phyloP scores from a whole-genome alignment of 306 rosid genomes.

The Castanopsis chinensis region DNA sequence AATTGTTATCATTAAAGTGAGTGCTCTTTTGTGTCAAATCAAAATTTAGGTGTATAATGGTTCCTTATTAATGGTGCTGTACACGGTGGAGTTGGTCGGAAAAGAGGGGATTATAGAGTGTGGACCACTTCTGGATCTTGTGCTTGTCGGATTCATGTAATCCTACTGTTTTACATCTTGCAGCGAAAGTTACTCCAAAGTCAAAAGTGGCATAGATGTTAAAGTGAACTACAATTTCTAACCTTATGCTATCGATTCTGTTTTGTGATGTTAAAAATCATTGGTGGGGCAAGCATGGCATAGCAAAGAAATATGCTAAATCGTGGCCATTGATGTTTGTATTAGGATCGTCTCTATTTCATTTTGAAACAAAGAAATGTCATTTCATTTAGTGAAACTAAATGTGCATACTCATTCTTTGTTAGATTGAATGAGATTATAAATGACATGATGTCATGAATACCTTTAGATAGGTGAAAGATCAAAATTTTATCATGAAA shows the following conservation, averaged over 20 bases:
- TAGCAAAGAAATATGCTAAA: background rate
- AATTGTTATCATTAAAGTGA: background rate
- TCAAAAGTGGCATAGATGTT: background rate
- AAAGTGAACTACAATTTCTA: no score
- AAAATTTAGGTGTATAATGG: background rate
- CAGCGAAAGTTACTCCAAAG: background rate
- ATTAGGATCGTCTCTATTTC: no score
- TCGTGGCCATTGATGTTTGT: background rate
- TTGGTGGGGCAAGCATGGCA: background rate
- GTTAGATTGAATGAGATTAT: no score
- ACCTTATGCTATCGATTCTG: background rate
- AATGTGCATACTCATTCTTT: no score
- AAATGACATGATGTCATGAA: no score
- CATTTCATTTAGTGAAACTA: no score
- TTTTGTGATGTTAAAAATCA: background rate
- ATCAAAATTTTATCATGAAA: no score
- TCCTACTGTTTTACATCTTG: background rate
- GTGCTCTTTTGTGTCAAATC: slow-evolving; percentile 5
- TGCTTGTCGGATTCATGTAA: background rate
- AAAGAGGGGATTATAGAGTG: background rate
- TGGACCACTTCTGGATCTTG: no score
- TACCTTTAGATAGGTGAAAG: no score
- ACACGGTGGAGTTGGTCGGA: background rate
- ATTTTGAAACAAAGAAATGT: no score
- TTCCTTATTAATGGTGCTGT: background rate